phyloP scores from a whole-genome alignment of 2,329 filamentous ascomycete genomes.

The Cladosporium cucumerinum region DNA sequence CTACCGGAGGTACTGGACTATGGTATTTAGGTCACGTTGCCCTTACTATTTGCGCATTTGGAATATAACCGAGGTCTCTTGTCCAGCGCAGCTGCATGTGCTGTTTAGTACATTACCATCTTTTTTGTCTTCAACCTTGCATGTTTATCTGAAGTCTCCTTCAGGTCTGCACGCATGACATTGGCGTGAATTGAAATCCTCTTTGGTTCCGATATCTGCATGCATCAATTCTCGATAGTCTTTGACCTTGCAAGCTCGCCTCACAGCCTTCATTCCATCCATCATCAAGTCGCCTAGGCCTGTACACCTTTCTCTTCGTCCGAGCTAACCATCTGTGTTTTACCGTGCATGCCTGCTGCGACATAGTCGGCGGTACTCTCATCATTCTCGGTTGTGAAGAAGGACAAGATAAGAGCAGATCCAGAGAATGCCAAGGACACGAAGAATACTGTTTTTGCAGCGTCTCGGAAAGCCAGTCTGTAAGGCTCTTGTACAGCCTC shows the following conservation, averaged over 20 bases:
- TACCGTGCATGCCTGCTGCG: constrained; percentile 24
- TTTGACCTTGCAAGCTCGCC: neutral
- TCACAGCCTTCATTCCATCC: neutral
- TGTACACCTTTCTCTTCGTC: neutral
- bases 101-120: no score
- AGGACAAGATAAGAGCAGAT: constrained; percentile 25
- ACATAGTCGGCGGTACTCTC: constrained; percentile 27
- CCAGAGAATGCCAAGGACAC: constrained; percentile 26
- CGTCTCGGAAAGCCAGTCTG: constrained; percentile 22
- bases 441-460: constrained; percentile 26
- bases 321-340: constrained; percentile 19
- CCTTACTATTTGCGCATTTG: no score
- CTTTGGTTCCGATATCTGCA: no score
- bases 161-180: neutral
- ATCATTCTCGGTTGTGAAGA: constrained; percentile 28
- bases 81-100: no score
- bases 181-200: no score
- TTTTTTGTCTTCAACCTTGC: no score
- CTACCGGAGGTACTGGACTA: no score
- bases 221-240: neutral
- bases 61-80: no score
- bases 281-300: neutral
- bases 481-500: constrained; percentile 25
- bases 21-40: neutral
- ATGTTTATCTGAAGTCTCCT: neutral